A percentile compares a stretch with the other conserved stretches of the same genome.
Evolutionary conservation across 2,329 filamentous ascomycete species (phyloP).

Genomic region (Akanthomyces muscarius): DNA sequence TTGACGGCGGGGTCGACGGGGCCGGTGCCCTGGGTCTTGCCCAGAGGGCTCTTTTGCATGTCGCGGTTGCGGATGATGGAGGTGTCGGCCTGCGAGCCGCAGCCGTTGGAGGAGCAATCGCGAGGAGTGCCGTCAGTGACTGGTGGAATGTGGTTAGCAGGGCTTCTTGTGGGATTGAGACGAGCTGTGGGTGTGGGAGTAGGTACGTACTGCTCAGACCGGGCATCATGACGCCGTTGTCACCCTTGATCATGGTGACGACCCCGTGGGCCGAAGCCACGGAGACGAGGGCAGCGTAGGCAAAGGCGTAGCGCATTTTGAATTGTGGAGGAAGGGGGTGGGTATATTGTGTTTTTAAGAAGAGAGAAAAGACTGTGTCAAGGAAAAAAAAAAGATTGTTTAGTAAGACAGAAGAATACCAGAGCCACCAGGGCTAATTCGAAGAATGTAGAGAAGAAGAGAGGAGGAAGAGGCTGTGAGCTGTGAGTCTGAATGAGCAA

Average conservation of each 20-base stretch:
- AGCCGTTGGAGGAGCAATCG: constrained; percentile 58
- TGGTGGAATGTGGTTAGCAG: constrained; percentile 20
- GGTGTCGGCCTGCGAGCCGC: constrained; percentile 66
- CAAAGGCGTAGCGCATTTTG: constrained; percentile 30
- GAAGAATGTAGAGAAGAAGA: neutral
- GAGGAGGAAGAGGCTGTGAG: neutral
- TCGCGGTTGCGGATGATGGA: constrained; percentile 62
- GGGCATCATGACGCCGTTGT: constrained; percentile 60
- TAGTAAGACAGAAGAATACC: constrained; percentile 12
- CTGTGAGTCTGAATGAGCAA: constrained; percentile 10
- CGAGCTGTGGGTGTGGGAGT: neutral
- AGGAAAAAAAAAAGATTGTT: neutral
- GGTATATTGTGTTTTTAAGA: neutral
- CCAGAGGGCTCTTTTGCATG: constrained; percentile 55
- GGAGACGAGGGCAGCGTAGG: constrained; percentile 37
- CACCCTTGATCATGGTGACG: constrained; percentile 51
- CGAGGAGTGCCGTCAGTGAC: constrained; percentile 64
- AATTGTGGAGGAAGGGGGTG: neutral
- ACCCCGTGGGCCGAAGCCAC: constrained; percentile 55
- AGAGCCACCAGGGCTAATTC: constrained; percentile 16
- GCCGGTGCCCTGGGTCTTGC: constrained; percentile 58
- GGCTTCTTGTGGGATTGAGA: neutral
- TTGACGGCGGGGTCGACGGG: constrained; percentile 54
- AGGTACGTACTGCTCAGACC: constrained; percentile 40
- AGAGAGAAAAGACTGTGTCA: neutral